Conservation (phyloP, 345 rosid species). For the Euphorbia pulcherrima region DNA sequence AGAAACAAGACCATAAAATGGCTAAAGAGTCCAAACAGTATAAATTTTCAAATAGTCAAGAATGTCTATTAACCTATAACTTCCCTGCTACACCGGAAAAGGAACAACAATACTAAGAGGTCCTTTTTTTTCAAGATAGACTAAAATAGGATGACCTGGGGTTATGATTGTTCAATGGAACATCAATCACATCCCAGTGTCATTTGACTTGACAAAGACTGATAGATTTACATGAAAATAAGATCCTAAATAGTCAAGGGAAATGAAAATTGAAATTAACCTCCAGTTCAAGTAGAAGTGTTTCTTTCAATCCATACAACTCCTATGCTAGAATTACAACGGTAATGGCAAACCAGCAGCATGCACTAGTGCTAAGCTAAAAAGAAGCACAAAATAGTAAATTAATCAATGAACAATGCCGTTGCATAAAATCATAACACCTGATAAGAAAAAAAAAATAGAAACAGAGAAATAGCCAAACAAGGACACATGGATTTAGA, state of each 20-base stretch:
- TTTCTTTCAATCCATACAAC: not conserved
- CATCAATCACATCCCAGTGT: not conserved
- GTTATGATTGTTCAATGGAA: not conserved
- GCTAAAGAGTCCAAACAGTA: not conserved
- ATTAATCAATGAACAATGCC: not conserved
- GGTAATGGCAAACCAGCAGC: not conserved
- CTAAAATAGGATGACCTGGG: not conserved
- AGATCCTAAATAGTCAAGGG: not conserved
- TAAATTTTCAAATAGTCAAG: not conserved
- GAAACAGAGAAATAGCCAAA: too few species aligned
- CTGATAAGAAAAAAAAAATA: too few species aligned
- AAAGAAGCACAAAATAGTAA: not conserved
- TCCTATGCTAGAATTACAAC: not conserved
- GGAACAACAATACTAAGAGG: not conserved
- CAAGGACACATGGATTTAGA: too few species aligned
- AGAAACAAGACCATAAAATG: not conserved
- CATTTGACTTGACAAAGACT: not conserved
- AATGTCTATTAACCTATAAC: not conserved
- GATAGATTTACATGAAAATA: conserved; percentile 2
- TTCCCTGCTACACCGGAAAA: not conserved
- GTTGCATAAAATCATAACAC: not conserved
- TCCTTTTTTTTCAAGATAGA: not conserved
- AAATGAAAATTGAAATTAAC: not conserved
- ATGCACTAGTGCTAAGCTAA: not conserved
- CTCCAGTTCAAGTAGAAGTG: not conserved